Evolutionary conservation across 2,329 filamentous ascomycete species (phyloP).

Genomic region (Calonectria pseudoturangicola): DNA sequence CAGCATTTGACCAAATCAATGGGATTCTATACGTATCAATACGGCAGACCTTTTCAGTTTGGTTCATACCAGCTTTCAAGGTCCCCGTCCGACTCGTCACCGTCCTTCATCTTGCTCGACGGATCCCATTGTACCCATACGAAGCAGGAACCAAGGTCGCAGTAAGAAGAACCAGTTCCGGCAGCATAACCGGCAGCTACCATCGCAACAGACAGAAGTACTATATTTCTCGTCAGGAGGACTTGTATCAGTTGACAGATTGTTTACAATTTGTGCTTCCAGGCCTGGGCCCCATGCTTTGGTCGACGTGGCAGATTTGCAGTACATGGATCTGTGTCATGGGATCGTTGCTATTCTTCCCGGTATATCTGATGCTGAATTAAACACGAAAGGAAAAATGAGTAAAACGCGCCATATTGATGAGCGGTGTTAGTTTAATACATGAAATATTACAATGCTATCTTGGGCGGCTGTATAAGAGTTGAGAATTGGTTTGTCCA

Average conservation of each 20-base stretch:
- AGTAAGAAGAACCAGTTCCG: slow-evolving; percentile 37
- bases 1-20: slow-evolving; percentile 80
- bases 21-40: slow-evolving; percentile 83
- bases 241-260: slow-evolving; percentile 86
- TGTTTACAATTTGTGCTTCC: slow-evolving; percentile 85
- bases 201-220: slow-evolving; percentile 66
- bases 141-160: slow-evolving; percentile 22
- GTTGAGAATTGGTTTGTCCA: too few relatives aligned
- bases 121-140: slow-evolving; percentile 55
- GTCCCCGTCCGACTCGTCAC: slow-evolving; percentile 81
- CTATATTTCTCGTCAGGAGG: slow-evolving; percentile 86
- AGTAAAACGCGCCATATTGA: not conserved
- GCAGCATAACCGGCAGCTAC: slow-evolving; percentile 39
- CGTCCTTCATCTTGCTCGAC: slow-evolving; percentile 76
- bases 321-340: slow-evolving; percentile 79
- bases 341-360: slow-evolving; percentile 68
- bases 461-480: too few relatives aligned
- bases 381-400: not conserved
- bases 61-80: slow-evolving; percentile 85
- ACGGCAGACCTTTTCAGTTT: slow-evolving; percentile 84
- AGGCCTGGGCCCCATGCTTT: slow-evolving; percentile 73
- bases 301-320: slow-evolving; percentile 76
- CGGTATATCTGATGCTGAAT: slow-evolving; percentile 56
- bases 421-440: too few relatives aligned
- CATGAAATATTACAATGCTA: too few relatives aligned